Conservation (phyloP, 176 grass and related monocot species). For the Chrysopogon serrulatus region DNA sequence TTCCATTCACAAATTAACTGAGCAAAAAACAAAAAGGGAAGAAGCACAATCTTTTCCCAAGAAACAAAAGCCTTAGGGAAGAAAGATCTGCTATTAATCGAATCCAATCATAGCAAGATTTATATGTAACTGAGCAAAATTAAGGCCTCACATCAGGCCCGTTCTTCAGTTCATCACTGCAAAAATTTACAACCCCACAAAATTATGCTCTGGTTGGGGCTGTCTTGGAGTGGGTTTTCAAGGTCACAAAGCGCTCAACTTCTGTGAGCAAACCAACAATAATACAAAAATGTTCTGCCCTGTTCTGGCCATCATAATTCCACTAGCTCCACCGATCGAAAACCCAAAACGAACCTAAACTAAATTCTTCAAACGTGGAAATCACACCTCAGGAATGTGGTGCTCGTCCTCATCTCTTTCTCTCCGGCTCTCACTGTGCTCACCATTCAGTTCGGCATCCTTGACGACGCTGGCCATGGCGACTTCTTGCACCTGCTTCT, state of each 20-base stretch:
- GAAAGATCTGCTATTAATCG: background rate
- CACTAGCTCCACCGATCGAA: background rate
- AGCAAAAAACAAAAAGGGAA: slow-evolving; percentile 3
- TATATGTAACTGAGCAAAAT: slow-evolving; percentile 10
- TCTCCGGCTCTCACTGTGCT: slow-evolving; percentile 47
- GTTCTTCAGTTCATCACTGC: background rate
- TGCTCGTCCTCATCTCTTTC: slow-evolving; percentile 32
- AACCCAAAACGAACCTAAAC: slow-evolving; percentile 17
- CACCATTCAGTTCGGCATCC: slow-evolving; percentile 26
- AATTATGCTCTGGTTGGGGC: slow-evolving; percentile 14
- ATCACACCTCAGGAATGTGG: slow-evolving; percentile 41
- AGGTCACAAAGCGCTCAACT: background rate
- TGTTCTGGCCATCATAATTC: background rate
- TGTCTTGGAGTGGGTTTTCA: slow-evolving; percentile 14
- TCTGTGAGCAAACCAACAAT: slow-evolving; percentile 4
- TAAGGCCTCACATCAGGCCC: background rate
- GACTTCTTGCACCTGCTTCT: slow-evolving; percentile 30
- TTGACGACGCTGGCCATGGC: slow-evolving; percentile 29
- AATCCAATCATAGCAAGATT: background rate
- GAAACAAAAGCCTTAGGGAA: slow-evolving; percentile 25
- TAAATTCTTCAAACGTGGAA: slow-evolving; percentile 7
- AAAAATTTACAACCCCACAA: slow-evolving; percentile 25
- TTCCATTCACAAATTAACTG: slow-evolving; percentile 38
- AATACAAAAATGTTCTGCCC: slow-evolving; percentile 40
- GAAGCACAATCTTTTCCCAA: slow-evolving; percentile 38